A percentile compares a stretch with the other conserved stretches of the same genome.
These are phyloP conservation scores for Tylopilus felleus DNA, from an alignment of 768 basidiomycete species.

Conservation along the genomic window DNA sequence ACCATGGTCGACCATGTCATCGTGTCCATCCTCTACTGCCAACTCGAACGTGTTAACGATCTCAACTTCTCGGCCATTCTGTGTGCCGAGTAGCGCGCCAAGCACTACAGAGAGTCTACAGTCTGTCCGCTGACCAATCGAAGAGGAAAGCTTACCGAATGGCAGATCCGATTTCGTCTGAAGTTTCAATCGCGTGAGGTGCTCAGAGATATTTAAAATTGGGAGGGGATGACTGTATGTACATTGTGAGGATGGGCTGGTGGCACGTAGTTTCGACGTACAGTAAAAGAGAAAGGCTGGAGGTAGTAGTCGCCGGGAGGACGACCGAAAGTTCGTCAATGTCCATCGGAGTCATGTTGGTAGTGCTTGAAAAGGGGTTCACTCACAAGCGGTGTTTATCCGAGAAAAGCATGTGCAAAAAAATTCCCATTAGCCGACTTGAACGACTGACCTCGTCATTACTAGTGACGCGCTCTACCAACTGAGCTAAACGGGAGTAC, in stretches of 20 bases:
- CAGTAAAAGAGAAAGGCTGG: conserved; percentile 74
- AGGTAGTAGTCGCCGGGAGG: conserved; percentile 64
- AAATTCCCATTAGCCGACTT: conserved; percentile 40
- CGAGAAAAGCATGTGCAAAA: conserved; percentile 6
- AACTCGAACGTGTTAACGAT: conserved; percentile 97
- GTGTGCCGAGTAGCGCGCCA: conserved; percentile 91
- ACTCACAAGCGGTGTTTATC: neutral
- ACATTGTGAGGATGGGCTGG: conserved; percentile 11
- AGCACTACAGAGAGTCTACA: conserved; percentile 53
- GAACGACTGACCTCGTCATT: conserved; percentile 45
- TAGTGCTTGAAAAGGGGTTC: conserved; percentile 1
- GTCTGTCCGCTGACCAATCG: neutral
- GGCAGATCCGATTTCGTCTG: conserved; percentile 59
- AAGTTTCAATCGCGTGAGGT: conserved; percentile 81
- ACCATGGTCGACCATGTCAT: conserved; percentile 67
- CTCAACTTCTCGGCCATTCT: conserved; percentile 92
- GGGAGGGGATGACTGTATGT: conserved; percentile 84
- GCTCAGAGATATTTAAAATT: conserved; percentile 95
- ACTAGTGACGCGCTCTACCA: conserved; percentile 51
- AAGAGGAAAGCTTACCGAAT: conserved; percentile 49
- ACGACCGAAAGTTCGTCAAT: conserved; percentile 76
- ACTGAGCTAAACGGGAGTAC: conserved; percentile 46
- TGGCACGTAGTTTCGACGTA: conserved; percentile 34
- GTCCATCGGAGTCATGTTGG: conserved; percentile 61
- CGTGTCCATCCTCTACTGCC: conserved; percentile 52